Conservation (phyloP, 208 protist species). For the Acanthamoeba healyi region DNA sequence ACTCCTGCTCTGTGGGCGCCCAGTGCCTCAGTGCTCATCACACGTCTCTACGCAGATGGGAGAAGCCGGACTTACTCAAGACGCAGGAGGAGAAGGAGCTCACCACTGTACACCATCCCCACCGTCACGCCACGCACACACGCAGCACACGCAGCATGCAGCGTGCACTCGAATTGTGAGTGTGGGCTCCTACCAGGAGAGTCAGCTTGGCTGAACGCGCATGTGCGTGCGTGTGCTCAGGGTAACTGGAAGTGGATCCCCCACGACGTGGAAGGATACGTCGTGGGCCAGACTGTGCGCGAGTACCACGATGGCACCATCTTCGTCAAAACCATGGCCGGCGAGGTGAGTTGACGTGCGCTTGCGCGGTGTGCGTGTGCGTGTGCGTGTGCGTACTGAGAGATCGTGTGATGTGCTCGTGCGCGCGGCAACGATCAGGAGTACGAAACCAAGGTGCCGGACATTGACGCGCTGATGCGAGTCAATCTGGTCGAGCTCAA, state of each 20-base stretch:
- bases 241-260: constrained; percentile 49
- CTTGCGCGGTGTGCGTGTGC: not conserved
- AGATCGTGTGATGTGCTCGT: too few species aligned
- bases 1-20: too few species aligned
- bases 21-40: too few species aligned
- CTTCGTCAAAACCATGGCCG: not conserved
- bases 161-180: not conserved
- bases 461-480: constrained; percentile 12
- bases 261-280: constrained; percentile 27
- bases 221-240: not conserved
- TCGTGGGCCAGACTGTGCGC: constrained; percentile 10
- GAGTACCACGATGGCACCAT: constrained; percentile 49
- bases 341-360: not conserved
- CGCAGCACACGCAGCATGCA: not conserved
- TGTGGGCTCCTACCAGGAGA: too few species aligned
- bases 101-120: not conserved
- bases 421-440: not conserved
- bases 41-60: not conserved
- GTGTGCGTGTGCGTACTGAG: not conserved
- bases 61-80: constrained; percentile 27
- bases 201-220: not conserved
- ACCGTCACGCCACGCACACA: not conserved
- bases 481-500: constrained; percentile 49
- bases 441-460: constrained; percentile 47
- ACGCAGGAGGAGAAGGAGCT: constrained; percentile 10